Percentiles rank a stretch among this genome's conserved stretches.
Conservation (phyloP, 164 flowering plant species). For the Sextonia rubra region DNA sequence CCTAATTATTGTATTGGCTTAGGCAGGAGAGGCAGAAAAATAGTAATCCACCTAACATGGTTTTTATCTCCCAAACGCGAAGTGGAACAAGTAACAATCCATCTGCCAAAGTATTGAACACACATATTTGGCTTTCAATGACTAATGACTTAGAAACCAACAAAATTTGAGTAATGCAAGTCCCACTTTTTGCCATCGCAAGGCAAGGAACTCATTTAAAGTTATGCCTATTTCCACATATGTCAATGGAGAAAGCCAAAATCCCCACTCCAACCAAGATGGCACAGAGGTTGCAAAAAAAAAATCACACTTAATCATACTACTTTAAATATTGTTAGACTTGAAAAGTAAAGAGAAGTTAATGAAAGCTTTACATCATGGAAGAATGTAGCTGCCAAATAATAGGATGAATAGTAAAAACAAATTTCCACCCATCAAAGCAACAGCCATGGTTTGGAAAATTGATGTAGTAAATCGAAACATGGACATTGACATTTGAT, state of each 20-base stretch:
- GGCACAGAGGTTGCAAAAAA: conserved; percentile 52
- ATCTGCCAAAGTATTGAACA: not conserved
- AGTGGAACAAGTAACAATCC: too few species aligned
- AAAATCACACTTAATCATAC: not conserved
- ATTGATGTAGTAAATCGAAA: conserved; percentile 63
- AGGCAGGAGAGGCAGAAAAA: too few species aligned
- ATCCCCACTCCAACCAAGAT: conserved; percentile 62
- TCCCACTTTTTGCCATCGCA: conserved; percentile 57
- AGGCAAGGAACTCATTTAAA: conserved; percentile 60
- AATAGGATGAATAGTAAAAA: conserved; percentile 28
- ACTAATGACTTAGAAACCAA: too few species aligned
- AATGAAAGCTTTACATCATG: conserved; percentile 34
- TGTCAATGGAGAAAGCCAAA: conserved; percentile 55
- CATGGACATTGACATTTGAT: conserved; percentile 47
- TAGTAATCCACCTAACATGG: too few species aligned
- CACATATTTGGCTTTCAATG: not conserved
- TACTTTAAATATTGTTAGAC: not conserved
- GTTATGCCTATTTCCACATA: conserved; percentile 55
- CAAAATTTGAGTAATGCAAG: not conserved
- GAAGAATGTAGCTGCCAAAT: conserved; percentile 61
- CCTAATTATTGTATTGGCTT: too few species aligned
- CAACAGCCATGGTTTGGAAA: conserved; percentile 40
- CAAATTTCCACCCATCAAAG: conserved; percentile 41
- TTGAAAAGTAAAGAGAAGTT: not conserved
- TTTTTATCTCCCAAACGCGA: too few species aligned